These are phyloP conservation scores for Starmerella ratchasimensis DNA, from an alignment of 805 yeast genomes.

Conservation along the genomic window DNA sequence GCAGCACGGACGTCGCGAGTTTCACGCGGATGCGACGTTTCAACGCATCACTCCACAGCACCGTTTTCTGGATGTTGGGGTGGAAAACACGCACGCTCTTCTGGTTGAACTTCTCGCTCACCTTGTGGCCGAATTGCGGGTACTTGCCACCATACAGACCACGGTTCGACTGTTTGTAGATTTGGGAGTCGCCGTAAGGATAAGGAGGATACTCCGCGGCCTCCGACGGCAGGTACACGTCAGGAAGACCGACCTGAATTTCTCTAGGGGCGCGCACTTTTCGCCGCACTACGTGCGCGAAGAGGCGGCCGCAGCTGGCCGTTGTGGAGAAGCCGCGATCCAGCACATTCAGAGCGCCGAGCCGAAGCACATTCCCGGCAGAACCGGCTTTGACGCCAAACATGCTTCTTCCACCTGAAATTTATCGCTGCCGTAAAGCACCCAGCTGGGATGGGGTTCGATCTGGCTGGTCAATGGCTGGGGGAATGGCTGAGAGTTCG, in stretches of 20 bases:
- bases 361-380: no score
- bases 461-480: no score
- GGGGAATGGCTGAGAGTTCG: no score
- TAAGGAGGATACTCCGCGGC: conserved; percentile 43
- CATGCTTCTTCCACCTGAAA: no score
- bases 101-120: conserved; percentile 58
- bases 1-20: conserved; percentile 67
- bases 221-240: conserved; percentile 29
- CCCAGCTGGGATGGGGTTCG: no score
- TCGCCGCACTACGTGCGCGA: conserved; percentile 23
- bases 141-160: conserved; percentile 88
- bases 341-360: no score
- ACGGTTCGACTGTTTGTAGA: conserved; percentile 70
- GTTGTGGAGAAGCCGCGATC: conserved; percentile 1
- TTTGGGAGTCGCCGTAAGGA: conserved; percentile 63
- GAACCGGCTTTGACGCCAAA: no score
- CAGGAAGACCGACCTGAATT: conserved; percentile 40
- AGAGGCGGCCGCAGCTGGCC: conserved; percentile 10
- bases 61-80: conserved; percentile 67
- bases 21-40: conserved; percentile 41
- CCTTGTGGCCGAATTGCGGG: conserved; percentile 58
- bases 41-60: conserved; percentile 74
- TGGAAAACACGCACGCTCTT: conserved; percentile 59
- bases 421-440: no score
- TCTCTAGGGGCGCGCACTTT: conserved; percentile 17